Conservation (phyloP, 2,329 filamentous ascomycete genomes). For the Colletotrichum euphorbiae region DNA sequence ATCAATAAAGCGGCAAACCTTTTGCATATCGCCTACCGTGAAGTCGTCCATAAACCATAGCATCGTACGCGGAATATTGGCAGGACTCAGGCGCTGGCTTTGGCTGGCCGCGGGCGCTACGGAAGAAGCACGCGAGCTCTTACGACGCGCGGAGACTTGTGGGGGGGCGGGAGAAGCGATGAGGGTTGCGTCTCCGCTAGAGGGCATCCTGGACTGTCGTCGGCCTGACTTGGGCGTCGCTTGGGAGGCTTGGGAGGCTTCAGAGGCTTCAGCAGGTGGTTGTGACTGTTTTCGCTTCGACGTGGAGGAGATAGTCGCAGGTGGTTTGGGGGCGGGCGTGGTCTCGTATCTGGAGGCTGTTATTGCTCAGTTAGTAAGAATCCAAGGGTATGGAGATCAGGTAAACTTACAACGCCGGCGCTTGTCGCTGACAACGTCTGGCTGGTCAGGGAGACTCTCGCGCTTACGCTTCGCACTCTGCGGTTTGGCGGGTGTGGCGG, state of each 20-base stretch:
- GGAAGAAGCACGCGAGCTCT: constrained; percentile 16
- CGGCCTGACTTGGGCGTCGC: constrained; percentile 6
- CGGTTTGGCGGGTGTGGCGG: constrained; percentile 2
- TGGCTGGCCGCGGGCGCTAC: not conserved
- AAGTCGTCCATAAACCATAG: constrained; percentile 39
- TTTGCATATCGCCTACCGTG: constrained; percentile 37
- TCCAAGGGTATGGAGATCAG: not conserved
- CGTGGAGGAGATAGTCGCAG: constrained; percentile 5
- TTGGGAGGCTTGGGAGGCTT: not conserved
- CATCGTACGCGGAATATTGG: constrained; percentile 34
- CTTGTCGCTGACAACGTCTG: constrained; percentile 12
- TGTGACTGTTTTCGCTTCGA: constrained; percentile 20
- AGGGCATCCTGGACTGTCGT: constrained; percentile 7
- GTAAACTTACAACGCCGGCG: constrained; percentile 26
- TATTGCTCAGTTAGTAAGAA: not conserved
- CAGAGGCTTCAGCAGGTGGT: not conserved
- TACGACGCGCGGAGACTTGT: constrained; percentile 5
- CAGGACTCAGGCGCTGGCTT: constrained; percentile 23
- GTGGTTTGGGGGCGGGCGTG: constrained; percentile 7
- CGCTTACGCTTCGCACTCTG: constrained; percentile 26
- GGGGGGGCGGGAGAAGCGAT: not conserved
- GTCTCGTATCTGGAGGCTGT: constrained; percentile 31
- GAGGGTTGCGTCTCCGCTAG: not conserved
- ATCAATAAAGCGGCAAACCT: constrained; percentile 38
- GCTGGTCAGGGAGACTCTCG: constrained; percentile 24